Base-by-base conservation (phyloP, 2,329 filamentous ascomycete genomes). In the Stylonectria norvegica region DNA sequence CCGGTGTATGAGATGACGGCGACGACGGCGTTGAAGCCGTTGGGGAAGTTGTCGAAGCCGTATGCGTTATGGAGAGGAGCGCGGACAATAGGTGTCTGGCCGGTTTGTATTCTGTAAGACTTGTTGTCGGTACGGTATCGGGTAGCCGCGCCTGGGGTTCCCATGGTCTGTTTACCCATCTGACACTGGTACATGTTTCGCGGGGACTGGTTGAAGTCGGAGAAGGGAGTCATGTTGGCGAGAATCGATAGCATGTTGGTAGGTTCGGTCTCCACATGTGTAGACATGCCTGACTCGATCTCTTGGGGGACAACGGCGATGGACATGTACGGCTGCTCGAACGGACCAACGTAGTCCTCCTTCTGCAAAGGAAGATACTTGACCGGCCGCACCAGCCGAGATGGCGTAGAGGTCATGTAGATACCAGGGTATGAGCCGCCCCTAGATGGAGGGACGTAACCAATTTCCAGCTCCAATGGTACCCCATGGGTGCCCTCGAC, bases 151-250 rank as follows among this genome's bases (percentile, higher is more conserved):
- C 86, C 90, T 4, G 91, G 89, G 17, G 93, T 97, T 65, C 93
- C 93, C 93, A 98, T 98, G 1, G 91, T 90, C 71, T 98, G 93
- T 65, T 98, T 98, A 70, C 89, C 89, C 93, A 97, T 97, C 74
- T 97, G 93, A 70, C 90, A 96, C 63, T 95, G 88, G 64, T 97
- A 98, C 91, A 97, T 97, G 69, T 98, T 98, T 77, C 93, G 78
- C 2, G 93, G 93, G 11, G 90, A 96, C 66, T 98, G 93, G 68
- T 98, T 98, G 70, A 95, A 95, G 63, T 98, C 89, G 33, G 91
- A 96, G 69, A 98, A 98, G 4, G 93, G 93, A 0, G 93, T 98
- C 85, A 96, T 95, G 68, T 97, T 97, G 57, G 93, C 93, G 36
- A 98, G 77, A 50, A 98, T 97, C 6, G 91, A 97, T 18, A 98